Conservation (phyloP, 2,329 filamentous ascomycete species). For the Cyanodermella asteris region DNA sequence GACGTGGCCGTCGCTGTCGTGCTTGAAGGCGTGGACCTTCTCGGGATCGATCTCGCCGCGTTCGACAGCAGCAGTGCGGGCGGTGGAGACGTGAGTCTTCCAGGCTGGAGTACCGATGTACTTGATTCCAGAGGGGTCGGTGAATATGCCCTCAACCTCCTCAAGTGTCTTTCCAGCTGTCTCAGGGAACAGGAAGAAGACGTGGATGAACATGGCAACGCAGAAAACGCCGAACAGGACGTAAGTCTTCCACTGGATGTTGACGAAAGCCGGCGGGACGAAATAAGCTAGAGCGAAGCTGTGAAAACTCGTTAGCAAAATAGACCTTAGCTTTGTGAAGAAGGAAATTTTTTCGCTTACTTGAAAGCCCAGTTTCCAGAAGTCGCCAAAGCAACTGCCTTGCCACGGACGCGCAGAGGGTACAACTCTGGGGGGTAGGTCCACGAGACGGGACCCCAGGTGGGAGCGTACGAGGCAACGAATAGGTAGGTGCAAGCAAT, state of each 20-base stretch:
- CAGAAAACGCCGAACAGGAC: conserved; percentile 41
- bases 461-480: conserved; percentile 21
- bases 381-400: conserved; percentile 39
- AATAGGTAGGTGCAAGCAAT: conserved; percentile 23
- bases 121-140: conserved; percentile 12
- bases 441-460: conserved; percentile 25
- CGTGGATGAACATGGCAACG: conserved; percentile 17
- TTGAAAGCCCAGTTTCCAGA: conserved; percentile 40
- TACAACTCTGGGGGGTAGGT: conserved; percentile 41
- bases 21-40: conserved; percentile 1
- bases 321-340: conserved; percentile 29
- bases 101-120: conserved; percentile 16
- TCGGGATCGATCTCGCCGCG: conserved; percentile 4
- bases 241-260: conserved; percentile 35
- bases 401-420: conserved; percentile 39
- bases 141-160: conserved; percentile 29
- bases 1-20: no score
- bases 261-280: conserved; percentile 29
- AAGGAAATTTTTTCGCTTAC: conserved; percentile 35
- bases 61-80: conserved; percentile 3
- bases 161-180: conserved; percentile 34
- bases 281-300: conserved; percentile 35
- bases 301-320: no score
- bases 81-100: conserved; percentile 14
- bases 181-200: conserved; percentile 35